Evolutionary conservation across 768 basidiomycete genomes (phyloP).

Genomic region (Mycena pura): DNA sequence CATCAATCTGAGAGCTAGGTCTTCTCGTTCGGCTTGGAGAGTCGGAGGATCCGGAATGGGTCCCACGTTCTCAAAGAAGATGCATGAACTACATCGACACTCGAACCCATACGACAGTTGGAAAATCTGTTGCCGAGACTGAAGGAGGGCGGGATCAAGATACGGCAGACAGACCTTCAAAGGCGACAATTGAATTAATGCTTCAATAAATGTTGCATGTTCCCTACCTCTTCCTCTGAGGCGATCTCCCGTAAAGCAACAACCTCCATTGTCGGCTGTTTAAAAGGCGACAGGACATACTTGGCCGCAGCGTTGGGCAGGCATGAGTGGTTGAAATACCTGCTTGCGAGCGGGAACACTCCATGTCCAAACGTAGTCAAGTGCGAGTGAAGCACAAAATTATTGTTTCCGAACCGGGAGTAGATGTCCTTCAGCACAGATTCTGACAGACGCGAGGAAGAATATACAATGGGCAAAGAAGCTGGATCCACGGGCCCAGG

Average conservation of each 20-base stretch:
- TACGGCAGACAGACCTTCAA: constrained; percentile 76
- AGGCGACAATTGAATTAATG: no score
- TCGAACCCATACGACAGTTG: constrained; percentile 70
- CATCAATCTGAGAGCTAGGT: constrained; percentile 42
- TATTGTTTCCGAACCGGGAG: constrained; percentile 79
- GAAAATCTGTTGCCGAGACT: constrained; percentile 65
- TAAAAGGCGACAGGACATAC: constrained; percentile 51
- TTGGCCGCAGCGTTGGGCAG: constrained; percentile 73
- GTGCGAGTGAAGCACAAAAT: constrained; percentile 80
- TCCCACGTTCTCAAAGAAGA: constrained; percentile 45
- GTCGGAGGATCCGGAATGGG: constrained; percentile 47
- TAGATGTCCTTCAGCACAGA: constrained; percentile 47
- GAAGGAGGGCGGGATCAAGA: constrained; percentile 75
- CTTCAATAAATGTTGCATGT: neutral
- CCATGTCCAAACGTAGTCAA: constrained; percentile 75
- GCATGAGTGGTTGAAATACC: constrained; percentile 87
- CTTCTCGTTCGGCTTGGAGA: constrained; percentile 36
- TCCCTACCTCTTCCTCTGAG: constrained; percentile 67
- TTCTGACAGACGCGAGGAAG: constrained; percentile 29
- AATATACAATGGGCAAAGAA: constrained; percentile 40
- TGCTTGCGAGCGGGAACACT: constrained; percentile 77
- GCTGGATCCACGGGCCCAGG: constrained; percentile 46
- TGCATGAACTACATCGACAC: constrained; percentile 68
- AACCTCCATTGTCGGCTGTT: constrained; percentile 64
- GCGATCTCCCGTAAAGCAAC: constrained; percentile 65